phyloP scores from a whole-genome alignment of 177 flowering plant genomes.

The Vitis hybrid region DNA sequence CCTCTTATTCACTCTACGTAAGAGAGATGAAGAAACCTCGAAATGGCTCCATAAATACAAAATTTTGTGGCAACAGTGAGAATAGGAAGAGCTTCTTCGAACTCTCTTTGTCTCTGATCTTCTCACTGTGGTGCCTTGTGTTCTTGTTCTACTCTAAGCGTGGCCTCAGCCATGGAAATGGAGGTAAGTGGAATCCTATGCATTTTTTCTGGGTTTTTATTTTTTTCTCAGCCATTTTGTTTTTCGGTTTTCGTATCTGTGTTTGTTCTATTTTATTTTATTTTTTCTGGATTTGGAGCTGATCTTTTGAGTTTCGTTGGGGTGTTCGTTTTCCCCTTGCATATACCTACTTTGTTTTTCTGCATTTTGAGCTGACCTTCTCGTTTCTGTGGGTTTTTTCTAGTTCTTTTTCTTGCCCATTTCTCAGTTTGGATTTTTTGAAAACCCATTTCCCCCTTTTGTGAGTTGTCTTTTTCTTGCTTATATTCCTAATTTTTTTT shows the following conservation, averaged over 20 bases:
- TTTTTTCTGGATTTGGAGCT: too few relatives aligned
- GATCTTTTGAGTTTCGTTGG: too few relatives aligned
- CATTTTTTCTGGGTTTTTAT: not conserved
- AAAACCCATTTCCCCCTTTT: conserved; percentile 11
- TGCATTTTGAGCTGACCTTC: not conserved
- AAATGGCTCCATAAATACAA: conserved; percentile 14
- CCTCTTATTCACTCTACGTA: not conserved
- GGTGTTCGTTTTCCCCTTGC: not conserved
- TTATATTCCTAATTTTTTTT: not conserved
- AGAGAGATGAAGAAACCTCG: conserved; percentile 50
- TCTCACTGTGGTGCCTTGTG: conserved; percentile 56
- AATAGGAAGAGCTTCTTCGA: conserved; percentile 31
- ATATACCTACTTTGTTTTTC: not conserved
- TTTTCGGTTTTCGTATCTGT: not conserved
- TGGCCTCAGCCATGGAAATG: conserved; percentile 47
- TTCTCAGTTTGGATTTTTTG: not conserved
- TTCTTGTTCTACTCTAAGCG: conserved; percentile 52
- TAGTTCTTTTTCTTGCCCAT: not conserved
- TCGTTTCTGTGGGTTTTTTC: too few relatives aligned
- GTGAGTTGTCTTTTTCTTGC: not conserved
- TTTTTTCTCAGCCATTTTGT: not conserved
- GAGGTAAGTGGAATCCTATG: conserved; percentile 28
- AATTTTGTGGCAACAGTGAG: conserved; percentile 4
- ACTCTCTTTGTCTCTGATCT: conserved; percentile 47
- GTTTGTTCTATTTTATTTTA: not conserved